phyloP scores from a whole-genome alignment of 176 grass and related monocot genomes.

The Cymbopogon citratus region DNA sequence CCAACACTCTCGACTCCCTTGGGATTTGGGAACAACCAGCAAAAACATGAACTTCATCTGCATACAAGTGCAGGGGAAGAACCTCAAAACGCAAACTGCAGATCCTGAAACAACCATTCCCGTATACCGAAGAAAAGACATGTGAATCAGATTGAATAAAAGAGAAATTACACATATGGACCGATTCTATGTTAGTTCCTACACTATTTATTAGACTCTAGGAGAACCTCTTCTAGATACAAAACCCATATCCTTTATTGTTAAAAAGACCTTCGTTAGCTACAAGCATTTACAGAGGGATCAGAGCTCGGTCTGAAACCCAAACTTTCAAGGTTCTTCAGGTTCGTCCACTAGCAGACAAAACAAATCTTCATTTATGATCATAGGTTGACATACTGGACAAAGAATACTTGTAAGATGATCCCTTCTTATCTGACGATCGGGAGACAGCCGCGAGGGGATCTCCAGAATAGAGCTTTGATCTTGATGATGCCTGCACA shows the following conservation, averaged over 20 bases:
- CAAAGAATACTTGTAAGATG: conserved; percentile 49
- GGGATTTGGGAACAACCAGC: not conserved
- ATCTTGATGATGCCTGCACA: not conserved
- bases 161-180: not conserved
- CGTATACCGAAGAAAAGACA: not conserved
- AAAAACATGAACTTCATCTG: not conserved
- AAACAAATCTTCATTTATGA: conserved; percentile 9
- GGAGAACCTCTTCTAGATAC: not conserved
- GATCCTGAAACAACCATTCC: not conserved
- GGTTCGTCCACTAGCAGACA: not conserved
- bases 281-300: conserved; percentile 21
- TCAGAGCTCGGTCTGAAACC: not conserved
- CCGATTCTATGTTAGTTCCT: not conserved
- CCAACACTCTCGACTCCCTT: not conserved
- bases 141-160: not conserved
- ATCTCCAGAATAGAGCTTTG: conserved; percentile 41
- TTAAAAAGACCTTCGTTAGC: not conserved
- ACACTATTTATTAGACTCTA: not conserved
- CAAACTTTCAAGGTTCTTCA: not conserved
- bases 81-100: not conserved
- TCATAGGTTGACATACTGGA: conserved; percentile 47
- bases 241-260: not conserved
- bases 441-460: conserved; percentile 13
- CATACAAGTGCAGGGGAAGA: not conserved
- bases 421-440: conserved; percentile 44